Evolutionary conservation across 331 rosid species (phyloP).

Genomic region (Pyracantha coccinea): DNA sequence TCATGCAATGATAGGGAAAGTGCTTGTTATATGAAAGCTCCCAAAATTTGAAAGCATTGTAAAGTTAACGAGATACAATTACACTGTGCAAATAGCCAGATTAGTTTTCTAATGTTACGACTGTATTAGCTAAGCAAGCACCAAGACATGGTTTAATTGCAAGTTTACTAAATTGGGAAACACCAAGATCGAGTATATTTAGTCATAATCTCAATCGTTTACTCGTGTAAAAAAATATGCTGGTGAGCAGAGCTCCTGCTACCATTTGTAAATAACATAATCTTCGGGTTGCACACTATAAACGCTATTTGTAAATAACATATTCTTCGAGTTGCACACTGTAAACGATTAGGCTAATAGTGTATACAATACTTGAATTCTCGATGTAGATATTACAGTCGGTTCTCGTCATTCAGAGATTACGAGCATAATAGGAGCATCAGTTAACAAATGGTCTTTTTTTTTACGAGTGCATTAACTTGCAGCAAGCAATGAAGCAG

Average conservation of each 20-base stretch:
- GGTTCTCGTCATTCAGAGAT: too few species aligned
- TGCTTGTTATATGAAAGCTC: background rate
- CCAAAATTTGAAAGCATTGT: background rate
- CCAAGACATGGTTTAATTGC: background rate
- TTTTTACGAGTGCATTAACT: background rate
- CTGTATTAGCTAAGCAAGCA: too few species aligned
- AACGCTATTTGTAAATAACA: too few species aligned
- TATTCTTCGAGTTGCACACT: too few species aligned
- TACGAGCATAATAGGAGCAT: too few species aligned
- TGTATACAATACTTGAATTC: too few species aligned
- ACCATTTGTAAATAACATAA: background rate
- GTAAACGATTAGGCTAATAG: too few species aligned
- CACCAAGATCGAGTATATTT: background rate
- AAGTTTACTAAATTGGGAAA: background rate
- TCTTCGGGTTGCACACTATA: background rate
- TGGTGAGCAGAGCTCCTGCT: too few species aligned
- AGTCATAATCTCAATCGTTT: background rate
- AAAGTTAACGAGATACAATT: background rate
- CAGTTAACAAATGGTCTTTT: too few species aligned
- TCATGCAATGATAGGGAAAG: background rate
- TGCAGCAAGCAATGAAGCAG: constrained; percentile 33
- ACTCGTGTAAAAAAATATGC: too few species aligned
- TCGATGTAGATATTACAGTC: too few species aligned
- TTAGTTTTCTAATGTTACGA: too few species aligned
- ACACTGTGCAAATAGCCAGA: background rate